Evolutionary conservation across 179 eudicot genomes (phyloP), one percentile per base, ranked within the genome.

Genomic region (Silene coronaria): DNA sequence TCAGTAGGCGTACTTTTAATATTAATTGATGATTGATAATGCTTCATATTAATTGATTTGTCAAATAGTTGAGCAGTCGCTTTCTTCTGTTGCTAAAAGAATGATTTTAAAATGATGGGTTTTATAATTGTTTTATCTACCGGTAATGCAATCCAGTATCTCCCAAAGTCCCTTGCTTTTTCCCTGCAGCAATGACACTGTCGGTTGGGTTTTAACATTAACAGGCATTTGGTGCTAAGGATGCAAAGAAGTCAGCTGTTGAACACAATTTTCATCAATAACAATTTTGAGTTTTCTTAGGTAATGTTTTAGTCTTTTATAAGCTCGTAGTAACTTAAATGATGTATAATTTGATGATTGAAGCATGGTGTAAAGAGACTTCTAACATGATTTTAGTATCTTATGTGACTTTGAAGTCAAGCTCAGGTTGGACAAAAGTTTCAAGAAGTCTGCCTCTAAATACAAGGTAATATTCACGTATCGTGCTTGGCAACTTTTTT

Each of bases 51-150:
- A 19, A 68, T 48, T 46, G 21, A 53, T 62, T 51, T 22, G 69
- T 42, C 23, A 38, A 69, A 78, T 78, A 75, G 84, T 73, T 81
- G 78, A 78, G 81, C 38, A 36, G 79, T 81, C 78, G 64, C 74
- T 78, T 74, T 78, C 84, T 73, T 57, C 69, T 73, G 72, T 77
- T 77, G 73, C 72, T 26, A 74, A 77, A 77, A 16, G 26, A 55
- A n/a, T 53, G 2, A 17, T 71, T 72, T 55, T 51, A 60, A 14
- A 77, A 24, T 77, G 77, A 55, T 71, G 67, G 65, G 42, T 75
- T 66, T 46, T 77, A 32, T 68, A 38, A 48, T 71, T 28, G 67
- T 63, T 72, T 72, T 66, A 73, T 77, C 75, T 30, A 19, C 60
- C 14, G 34, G 4, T 28, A 14, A 4, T 65, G 28, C 21, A 48